Percentiles rank a stretch among this genome's conserved stretches.
Conservation (phyloP, 2,329 filamentous ascomycete species). For the Phyllachora maydis region DNA sequence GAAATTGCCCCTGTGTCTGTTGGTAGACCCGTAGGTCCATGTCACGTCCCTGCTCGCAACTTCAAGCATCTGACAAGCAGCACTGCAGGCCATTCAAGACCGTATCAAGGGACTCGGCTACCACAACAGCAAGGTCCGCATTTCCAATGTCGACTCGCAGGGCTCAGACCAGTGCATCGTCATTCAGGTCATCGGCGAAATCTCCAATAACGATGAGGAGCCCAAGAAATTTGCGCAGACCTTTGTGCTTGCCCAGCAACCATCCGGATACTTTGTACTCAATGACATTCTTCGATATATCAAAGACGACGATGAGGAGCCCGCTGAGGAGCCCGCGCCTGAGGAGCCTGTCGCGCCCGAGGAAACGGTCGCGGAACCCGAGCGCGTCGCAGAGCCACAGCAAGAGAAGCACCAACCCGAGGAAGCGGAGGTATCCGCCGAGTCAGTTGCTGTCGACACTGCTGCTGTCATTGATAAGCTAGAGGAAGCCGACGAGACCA, state of each 20-base stretch:
- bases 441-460: slow-evolving; percentile 19
- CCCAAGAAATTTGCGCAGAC: slow-evolving; percentile 96
- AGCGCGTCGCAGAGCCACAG: background rate
- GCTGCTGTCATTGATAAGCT: slow-evolving; percentile 53
- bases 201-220: slow-evolving; percentile 79
- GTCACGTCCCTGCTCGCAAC: slow-evolving; percentile 1
- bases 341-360: slow-evolving; percentile 22
- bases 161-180: slow-evolving; percentile 84
- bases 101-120: slow-evolving; percentile 86
- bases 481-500: slow-evolving; percentile 29
- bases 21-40: slow-evolving; percentile 56
- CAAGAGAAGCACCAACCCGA: background rate
- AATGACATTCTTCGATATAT: slow-evolving; percentile 97
- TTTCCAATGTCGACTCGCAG: slow-evolving; percentile 95
- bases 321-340: no score
- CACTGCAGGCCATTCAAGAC: slow-evolving; percentile 63
- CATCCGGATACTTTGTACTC: slow-evolving; percentile 91
- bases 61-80: slow-evolving; percentile 2
- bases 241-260: slow-evolving; percentile 89
- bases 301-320: slow-evolving; percentile 62
- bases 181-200: slow-evolving; percentile 95
- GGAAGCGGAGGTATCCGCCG: slow-evolving; percentile 2
- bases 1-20: slow-evolving; percentile 73
- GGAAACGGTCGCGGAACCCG: slow-evolving; percentile 10
- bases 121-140: slow-evolving; percentile 94